These are phyloP conservation scores for Hemileccinum rubropunctum DNA, from an alignment of 768 basidiomycete species.

Conservation along the genomic window DNA sequence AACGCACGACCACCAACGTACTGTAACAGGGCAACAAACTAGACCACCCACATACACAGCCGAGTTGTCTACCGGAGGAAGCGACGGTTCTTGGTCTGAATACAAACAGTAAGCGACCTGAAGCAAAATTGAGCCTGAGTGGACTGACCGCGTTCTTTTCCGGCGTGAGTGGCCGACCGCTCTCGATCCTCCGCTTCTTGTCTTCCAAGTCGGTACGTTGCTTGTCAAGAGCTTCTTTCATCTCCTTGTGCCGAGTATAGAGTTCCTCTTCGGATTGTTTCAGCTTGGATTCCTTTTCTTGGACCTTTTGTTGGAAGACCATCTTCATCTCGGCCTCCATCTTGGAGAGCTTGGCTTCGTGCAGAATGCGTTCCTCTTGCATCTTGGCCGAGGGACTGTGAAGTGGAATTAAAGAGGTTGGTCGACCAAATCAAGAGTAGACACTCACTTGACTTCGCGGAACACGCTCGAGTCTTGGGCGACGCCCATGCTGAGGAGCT, in stretches of 20 bases:
- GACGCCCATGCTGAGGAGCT: conserved; percentile 95
- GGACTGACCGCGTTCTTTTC: conserved; percentile 82
- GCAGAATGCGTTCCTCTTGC: conserved; percentile 93
- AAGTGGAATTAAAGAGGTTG: conserved; percentile 14
- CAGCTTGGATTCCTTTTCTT: conserved; percentile 98
- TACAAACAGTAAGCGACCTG: conserved; percentile 9
- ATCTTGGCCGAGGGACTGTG: conserved; percentile 89
- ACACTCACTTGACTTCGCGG: conserved; percentile 96
- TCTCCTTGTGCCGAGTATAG: conserved; percentile 97
- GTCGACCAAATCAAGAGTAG: neutral
- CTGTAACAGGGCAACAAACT: conserved; percentile 30
- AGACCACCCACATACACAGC: conserved; percentile 11
- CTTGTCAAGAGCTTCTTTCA: conserved; percentile 99
- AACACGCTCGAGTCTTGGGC: conserved; percentile 97
- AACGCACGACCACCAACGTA: conserved; percentile 26
- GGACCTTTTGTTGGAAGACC: conserved; percentile 99
- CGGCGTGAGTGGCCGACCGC: conserved; percentile 90
- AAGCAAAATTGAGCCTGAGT: conserved; percentile 1
- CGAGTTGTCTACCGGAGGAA: conserved; percentile 32
- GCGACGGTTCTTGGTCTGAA: conserved; percentile 35
- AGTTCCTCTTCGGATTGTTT: conserved; percentile 99
- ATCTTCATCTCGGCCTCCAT: conserved; percentile 99
- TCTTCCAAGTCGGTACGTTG: conserved; percentile 95
- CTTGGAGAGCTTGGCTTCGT: conserved; percentile 97
- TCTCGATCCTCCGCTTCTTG: conserved; percentile 95